Conservation (phyloP, 2,329 filamentous ascomycete species). For the Botrytis squamosa region DNA sequence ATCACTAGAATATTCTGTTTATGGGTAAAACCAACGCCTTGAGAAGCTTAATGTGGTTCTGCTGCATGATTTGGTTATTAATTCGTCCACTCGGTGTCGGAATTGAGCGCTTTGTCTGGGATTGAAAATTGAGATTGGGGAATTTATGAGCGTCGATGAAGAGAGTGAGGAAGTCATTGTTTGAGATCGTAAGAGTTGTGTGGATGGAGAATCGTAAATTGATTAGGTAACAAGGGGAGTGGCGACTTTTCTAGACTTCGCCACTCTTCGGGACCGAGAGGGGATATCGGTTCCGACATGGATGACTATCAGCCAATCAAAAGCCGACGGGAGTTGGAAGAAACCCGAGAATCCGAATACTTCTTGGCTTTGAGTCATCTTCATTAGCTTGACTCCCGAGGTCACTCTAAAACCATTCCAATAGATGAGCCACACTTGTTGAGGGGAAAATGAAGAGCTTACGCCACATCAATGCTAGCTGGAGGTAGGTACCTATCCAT, state of each 20-base stretch:
- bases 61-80: background rate
- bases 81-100: background rate
- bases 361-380: constrained; percentile 11
- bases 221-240: background rate
- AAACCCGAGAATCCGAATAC: background rate
- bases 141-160: constrained; percentile 7
- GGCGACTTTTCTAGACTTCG: background rate
- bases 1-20: background rate
- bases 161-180: background rate
- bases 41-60: background rate
- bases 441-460: background rate
- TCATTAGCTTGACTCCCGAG: background rate
- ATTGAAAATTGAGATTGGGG: background rate
- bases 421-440: constrained; percentile 6
- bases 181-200: background rate
- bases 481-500: too few species aligned
- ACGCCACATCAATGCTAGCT: constrained; percentile 7
- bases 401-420: background rate
- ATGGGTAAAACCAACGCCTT: background rate
- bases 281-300: background rate
- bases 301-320: background rate
- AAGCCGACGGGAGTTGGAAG: background rate
- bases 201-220: background rate
- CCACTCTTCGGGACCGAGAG: background rate
- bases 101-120: background rate